These are phyloP conservation scores for Conidiobolus incongruus DNA, from an alignment of 371 early-diverging fungal species.

Conservation along the genomic window DNA sequence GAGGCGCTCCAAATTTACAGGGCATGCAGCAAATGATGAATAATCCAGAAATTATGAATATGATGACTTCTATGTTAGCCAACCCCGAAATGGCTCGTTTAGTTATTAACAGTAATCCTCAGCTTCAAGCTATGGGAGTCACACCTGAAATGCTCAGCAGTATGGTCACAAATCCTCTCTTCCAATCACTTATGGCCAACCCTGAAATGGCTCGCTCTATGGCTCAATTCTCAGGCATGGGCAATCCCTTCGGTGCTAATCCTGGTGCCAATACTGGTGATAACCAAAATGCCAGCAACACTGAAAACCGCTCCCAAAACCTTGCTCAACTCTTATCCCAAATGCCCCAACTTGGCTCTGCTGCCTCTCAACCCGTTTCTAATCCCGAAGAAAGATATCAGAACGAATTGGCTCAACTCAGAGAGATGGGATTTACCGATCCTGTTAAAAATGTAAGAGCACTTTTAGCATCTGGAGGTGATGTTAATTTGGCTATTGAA, in stretches of 20 bases:
- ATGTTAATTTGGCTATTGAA: slow-evolving; percentile 88
- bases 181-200: slow-evolving; percentile 64
- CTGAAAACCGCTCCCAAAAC: slow-evolving; percentile 3
- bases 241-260: slow-evolving; percentile 16
- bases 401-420: slow-evolving; percentile 74
- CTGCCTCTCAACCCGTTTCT: slow-evolving; percentile 14
- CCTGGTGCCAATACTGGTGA: slow-evolving; percentile 2
- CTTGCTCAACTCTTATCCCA: neutral
- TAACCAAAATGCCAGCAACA: slow-evolving; percentile 2
- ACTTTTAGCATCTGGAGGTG: slow-evolving; percentile 59
- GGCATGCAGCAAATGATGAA: slow-evolving; percentile 12
- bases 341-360: slow-evolving; percentile 12
- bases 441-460: slow-evolving; percentile 76
- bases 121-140: slow-evolving; percentile 62
- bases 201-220: slow-evolving; percentile 50
- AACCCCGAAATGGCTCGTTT: slow-evolving; percentile 67
- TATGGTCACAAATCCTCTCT: slow-evolving; percentile 31
- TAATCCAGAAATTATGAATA: slow-evolving; percentile 3
- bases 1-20: slow-evolving; percentile 17
- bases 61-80: slow-evolving; percentile 45
- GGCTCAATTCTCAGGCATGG: slow-evolving; percentile 12
- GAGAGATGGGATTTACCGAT: slow-evolving; percentile 94
- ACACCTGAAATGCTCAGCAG: slow-evolving; percentile 61
- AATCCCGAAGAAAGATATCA: slow-evolving; percentile 73
- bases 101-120: slow-evolving; percentile 55